phyloP scores from a whole-genome alignment of 2,329 filamentous ascomycete species.

The Coleophoma crateriformis region DNA sequence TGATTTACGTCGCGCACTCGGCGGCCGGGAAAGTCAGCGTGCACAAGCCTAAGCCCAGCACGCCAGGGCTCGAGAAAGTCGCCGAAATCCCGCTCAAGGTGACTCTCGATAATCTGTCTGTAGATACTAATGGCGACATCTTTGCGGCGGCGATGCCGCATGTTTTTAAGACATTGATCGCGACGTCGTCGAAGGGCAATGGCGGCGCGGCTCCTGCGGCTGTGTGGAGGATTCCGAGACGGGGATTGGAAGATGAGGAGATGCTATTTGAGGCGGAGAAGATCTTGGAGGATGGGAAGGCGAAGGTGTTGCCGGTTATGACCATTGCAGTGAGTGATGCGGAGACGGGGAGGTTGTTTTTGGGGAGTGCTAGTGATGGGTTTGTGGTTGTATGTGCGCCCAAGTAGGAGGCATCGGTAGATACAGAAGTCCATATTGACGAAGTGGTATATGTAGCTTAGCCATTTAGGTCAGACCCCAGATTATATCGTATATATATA shows the following conservation, averaged over 20 bases:
- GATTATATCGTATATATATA: too few relatives aligned
- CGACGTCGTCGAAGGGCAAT: slow-evolving; percentile 10
- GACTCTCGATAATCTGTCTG: slow-evolving; percentile 26
- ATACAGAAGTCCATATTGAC: too few relatives aligned
- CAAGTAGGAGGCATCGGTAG: neutral
- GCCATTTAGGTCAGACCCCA: too few relatives aligned
- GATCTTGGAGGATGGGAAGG: slow-evolving; percentile 26
- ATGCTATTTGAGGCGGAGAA: slow-evolving; percentile 18
- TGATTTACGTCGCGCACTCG: slow-evolving; percentile 23
- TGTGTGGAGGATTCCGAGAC: slow-evolving; percentile 16
- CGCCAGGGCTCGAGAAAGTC: slow-evolving; percentile 3
- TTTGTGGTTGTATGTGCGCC: slow-evolving; percentile 13
- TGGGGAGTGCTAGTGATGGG: slow-evolving; percentile 13
- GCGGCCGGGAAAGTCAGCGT: slow-evolving; percentile 21
- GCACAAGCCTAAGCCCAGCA: slow-evolving; percentile 1
- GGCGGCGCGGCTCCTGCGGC: slow-evolving; percentile 9
- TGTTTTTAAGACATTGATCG: slow-evolving; percentile 12
- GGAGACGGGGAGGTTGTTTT: slow-evolving; percentile 19
- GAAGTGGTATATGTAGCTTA: too few relatives aligned
- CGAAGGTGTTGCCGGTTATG: slow-evolving; percentile 12
- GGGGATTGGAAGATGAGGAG: neutral
- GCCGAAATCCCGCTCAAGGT: slow-evolving; percentile 21
- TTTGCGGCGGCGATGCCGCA: slow-evolving; percentile 25
- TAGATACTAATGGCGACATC: slow-evolving; percentile 26
- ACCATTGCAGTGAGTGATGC: slow-evolving; percentile 21